Percentiles rank a stretch among this genome's conserved stretches.
Conservation (phyloP, 495 filamentous ascomycete species). For the Lichenothelia convexa region DNA sequence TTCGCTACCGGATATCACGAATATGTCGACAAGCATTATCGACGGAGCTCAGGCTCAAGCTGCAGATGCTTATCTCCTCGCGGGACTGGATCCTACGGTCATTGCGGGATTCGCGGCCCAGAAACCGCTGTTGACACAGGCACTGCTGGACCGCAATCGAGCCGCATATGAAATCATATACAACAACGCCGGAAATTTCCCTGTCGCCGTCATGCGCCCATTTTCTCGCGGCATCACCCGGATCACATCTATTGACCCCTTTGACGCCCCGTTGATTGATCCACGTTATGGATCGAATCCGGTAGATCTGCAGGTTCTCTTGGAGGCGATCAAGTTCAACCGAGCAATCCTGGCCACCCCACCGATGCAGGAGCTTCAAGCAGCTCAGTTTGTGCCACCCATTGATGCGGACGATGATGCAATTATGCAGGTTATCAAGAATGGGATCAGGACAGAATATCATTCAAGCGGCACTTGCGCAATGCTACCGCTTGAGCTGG, state of each 20-base stretch:
- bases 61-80: constrained; percentile 14
- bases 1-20: constrained; percentile 16
- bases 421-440: constrained; percentile 1
- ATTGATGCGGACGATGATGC: constrained; percentile 2
- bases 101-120: constrained; percentile 25
- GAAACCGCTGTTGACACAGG: constrained; percentile 13
- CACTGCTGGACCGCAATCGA: constrained; percentile 20
- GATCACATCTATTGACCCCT: constrained; percentile 9
- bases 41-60: constrained; percentile 11
- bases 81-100: constrained; percentile 20
- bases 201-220: constrained; percentile 14
- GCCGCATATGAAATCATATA: constrained; percentile 24
- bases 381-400: constrained; percentile 10
- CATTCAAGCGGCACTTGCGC: constrained; percentile 33
- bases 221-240: constrained; percentile 11
- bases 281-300: constrained; percentile 24
- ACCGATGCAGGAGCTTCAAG: constrained; percentile 18
- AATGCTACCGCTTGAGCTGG: constrained; percentile 29
- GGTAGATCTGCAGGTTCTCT: constrained; percentile 23
- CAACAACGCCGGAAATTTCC: constrained; percentile 22
- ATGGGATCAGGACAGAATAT: constrained; percentile 4
- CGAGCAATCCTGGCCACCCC: constrained; percentile 18
- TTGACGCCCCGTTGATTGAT: constrained; percentile 11
- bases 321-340: constrained; percentile 21
- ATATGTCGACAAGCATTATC: constrained; percentile 11